These are phyloP conservation scores for Monosporozyma yasuniensis DNA, from an alignment of 805 yeast species.

Conservation along the genomic window DNA sequence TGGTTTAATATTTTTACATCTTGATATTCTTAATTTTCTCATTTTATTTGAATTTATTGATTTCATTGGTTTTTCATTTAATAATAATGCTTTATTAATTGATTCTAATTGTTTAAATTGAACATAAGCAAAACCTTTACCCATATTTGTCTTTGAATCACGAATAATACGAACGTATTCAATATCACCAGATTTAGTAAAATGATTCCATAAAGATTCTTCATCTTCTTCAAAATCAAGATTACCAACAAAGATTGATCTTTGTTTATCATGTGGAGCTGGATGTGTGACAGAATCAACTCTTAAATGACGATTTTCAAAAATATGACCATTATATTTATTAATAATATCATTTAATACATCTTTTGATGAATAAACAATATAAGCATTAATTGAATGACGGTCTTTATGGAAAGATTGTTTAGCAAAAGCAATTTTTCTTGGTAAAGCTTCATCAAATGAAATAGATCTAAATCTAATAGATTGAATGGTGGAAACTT, in stretches of 20 bases:
- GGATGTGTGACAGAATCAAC: constrained; percentile 95
- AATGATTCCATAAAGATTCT: constrained; percentile 80
- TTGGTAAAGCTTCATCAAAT: constrained; percentile 76
- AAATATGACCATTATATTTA: constrained; percentile 55
- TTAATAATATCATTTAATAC: constrained; percentile 30
- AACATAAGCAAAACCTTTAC: constrained; percentile 95
- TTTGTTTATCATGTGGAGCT: constrained; percentile 68
- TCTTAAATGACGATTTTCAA: constrained; percentile 68
- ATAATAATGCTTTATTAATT: constrained; percentile 72
- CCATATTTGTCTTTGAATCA: constrained; percentile 87
- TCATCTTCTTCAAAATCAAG: constrained; percentile 88
- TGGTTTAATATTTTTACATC: constrained; percentile 46
- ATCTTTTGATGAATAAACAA: constrained; percentile 59
- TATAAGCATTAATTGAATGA: constrained; percentile 79
- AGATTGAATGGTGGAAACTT: constrained; percentile 47
- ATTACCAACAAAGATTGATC: constrained; percentile 87
- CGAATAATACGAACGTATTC: constrained; percentile 86
- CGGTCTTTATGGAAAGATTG: constrained; percentile 68
- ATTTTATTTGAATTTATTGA: constrained; percentile 26
- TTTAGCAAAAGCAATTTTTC: constrained; percentile 82
- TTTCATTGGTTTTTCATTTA: constrained; percentile 56
- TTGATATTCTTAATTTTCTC: constrained; percentile 54
- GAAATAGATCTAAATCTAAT: constrained; percentile 89
- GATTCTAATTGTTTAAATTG: constrained; percentile 70
- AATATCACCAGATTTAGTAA: constrained; percentile 57